These are phyloP conservation scores for Globisporangium spiculum DNA, from an alignment of 352 stramenopile species.

Conservation along the genomic window DNA sequence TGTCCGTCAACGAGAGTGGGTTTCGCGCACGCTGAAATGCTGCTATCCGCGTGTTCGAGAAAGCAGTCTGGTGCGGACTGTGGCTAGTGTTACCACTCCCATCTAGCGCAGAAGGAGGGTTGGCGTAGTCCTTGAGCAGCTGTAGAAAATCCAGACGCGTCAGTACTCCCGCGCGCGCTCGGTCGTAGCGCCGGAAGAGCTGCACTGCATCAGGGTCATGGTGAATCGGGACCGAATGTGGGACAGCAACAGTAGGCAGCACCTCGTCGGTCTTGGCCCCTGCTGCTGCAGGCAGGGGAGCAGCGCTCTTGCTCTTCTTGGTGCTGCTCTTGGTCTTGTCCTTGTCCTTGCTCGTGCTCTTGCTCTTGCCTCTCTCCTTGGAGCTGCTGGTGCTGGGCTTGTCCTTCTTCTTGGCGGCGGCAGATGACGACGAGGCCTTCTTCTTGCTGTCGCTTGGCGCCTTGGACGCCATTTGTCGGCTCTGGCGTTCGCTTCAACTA, in stretches of 20 bases:
- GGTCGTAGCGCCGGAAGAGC: constrained; percentile 79
- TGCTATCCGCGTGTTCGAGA: background rate
- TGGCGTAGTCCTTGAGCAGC: constrained; percentile 65
- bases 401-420: constrained; percentile 14
- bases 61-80: background rate
- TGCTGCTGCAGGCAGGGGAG: constrained; percentile 15
- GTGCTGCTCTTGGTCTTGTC: constrained; percentile 22
- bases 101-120: constrained; percentile 11
- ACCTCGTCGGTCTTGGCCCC: background rate
- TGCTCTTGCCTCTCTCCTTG: background rate
- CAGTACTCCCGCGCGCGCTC: constrained; percentile 43
- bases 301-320: constrained; percentile 30
- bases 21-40: constrained; percentile 17
- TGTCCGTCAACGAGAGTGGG: constrained; percentile 63
- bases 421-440: background rate
- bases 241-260: background rate
- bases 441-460: constrained; percentile 10
- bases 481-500: background rate
- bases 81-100: background rate
- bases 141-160: constrained; percentile 67
- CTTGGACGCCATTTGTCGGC: background rate
- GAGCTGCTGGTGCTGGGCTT: constrained; percentile 12
- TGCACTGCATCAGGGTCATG: constrained; percentile 71
- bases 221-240: background rate
- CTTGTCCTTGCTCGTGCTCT: constrained; percentile 18